Base-by-base conservation (phyloP, 768 basidiomycete genomes). In the Hericium rajendrae region DNA sequence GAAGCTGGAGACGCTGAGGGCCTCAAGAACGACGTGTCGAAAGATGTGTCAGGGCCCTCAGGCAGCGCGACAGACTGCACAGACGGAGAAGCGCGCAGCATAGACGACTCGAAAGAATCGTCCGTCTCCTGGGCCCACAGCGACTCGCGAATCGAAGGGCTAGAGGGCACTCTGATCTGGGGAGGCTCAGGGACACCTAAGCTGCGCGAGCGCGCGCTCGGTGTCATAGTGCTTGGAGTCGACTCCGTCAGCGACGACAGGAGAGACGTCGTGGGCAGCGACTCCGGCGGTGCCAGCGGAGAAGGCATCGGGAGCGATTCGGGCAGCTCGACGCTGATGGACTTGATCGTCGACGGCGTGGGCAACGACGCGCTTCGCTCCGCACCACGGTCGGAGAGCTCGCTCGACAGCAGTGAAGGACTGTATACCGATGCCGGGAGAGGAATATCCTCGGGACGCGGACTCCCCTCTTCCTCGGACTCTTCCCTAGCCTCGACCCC, bases 21-120 rank as follows among this genome's bases (percentile, higher is more conserved):
- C 28, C 85, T 74, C 65, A 90, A 72, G 67, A 86, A 76, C 0
- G 88, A 89, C 0, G 88, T 88, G 57, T 91, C 89, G 57, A 83
- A 85, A 0, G 87, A 89, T 0, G 65, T 71, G 60, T 91, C 89
- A 9, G 64, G 67, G 4, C 76, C 78, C 48, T 91, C 88, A 1
- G 78, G 81, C 48, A 89, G 67, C 0, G 73, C 71, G 5, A 71
- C 60, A 5, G 76, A 75, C 49, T 71, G 76, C 3, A 80, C 72
- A 20, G 85, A 84, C 16, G 85, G 86, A 2, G 90, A 89, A 0
- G 88, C 83, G 5, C 72, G 74, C 22, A 92, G 72, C n/a, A 86
- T 71, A 1, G 87, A 86, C 0, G 90, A 90, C 20, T 91, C 88
- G 60, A 86, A 91, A 0, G 89, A 85, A 10, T 75, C 66, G 55